Percentiles rank a stretch among this genome's conserved stretches.
Evolutionary conservation across 2,329 filamentous ascomycete genomes (phyloP).

Genomic region (Colletotrichum trifolii): DNA sequence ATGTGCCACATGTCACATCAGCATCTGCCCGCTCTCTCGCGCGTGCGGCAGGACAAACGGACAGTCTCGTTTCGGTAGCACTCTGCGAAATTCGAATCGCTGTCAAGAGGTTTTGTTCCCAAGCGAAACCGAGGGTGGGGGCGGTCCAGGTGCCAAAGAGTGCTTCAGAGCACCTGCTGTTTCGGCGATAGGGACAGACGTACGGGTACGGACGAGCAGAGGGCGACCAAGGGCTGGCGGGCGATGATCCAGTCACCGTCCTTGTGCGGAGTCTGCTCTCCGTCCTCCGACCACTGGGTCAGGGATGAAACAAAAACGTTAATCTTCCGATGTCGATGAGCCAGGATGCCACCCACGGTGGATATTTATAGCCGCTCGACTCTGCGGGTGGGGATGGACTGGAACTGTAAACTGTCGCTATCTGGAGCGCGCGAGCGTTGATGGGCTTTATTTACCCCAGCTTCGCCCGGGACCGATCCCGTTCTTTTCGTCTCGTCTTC

Average conservation of each 20-base stretch:
- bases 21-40: too few relatives aligned
- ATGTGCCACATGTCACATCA: too few relatives aligned
- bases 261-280: constrained; percentile 19
- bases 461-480: constrained; percentile 33
- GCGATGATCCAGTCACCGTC: neutral
- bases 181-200: constrained; percentile 4
- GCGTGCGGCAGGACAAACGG: too few relatives aligned
- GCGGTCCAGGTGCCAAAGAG: too few relatives aligned
- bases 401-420: constrained; percentile 5
- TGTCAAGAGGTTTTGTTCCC: too few relatives aligned
- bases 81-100: neutral
- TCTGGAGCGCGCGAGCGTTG: constrained; percentile 9
- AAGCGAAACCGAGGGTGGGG: too few relatives aligned
- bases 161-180: too few relatives aligned
- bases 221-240: too few relatives aligned
- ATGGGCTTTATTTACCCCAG: constrained; percentile 32
- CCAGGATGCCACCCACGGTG: constrained; percentile 33
- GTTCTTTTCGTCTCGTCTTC: constrained; percentile 28
- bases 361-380: constrained; percentile 36
- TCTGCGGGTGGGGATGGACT: constrained; percentile 16
- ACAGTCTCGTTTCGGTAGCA: too few relatives aligned
- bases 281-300: constrained; percentile 29
- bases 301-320: constrained; percentile 36
- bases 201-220: too few relatives aligned
- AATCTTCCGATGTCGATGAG: constrained; percentile 37